Conservation (phyloP, 345 rosid genomes). For the Mercurialis annua region DNA sequence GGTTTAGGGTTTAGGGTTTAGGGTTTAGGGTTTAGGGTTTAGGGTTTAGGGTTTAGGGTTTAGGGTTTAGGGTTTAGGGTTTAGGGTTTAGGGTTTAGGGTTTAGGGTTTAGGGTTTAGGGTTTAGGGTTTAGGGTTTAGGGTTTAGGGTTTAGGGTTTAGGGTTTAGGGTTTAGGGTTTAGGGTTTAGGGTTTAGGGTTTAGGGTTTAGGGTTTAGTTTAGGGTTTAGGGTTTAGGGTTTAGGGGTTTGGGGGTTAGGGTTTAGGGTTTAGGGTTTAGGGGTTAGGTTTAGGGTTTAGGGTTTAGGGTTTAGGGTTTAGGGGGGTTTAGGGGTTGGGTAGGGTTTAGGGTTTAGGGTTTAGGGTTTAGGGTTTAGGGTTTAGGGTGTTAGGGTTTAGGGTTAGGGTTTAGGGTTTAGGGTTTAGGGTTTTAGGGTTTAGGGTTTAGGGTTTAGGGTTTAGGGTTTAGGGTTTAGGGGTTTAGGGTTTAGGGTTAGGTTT, state of each 20-base stretch:
- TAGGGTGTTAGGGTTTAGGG: conserved; percentile 33
- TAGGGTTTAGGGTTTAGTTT: conserved; percentile 23
- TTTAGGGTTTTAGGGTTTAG: conserved; percentile 22
- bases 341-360: conserved; percentile 25
- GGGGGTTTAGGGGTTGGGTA: conserved; percentile 28
- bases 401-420: conserved; percentile 37
- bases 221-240: conserved; percentile 23
- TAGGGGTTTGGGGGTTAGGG: conserved; percentile 25
- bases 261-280: conserved; percentile 30
- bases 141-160: conserved; percentile 25
- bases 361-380: conserved; percentile 18
- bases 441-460: conserved; percentile 26
- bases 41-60: conserved; percentile 14
- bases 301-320: conserved; percentile 27
- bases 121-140: conserved; percentile 18
- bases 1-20: background rate
- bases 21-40: conserved; percentile 9
- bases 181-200: conserved; percentile 27
- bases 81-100: conserved; percentile 1
- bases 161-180: conserved; percentile 25
- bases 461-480: conserved; percentile 19
- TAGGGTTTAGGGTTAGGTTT: conserved; percentile 17
- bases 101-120: conserved; percentile 3
- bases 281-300: conserved; percentile 26
- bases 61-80: conserved; percentile 10